Evolutionary conservation across 176 grass and related monocot species (phyloP), one percentile per base, ranked within the genome.

Genomic region (Carex littledalei): DNA sequence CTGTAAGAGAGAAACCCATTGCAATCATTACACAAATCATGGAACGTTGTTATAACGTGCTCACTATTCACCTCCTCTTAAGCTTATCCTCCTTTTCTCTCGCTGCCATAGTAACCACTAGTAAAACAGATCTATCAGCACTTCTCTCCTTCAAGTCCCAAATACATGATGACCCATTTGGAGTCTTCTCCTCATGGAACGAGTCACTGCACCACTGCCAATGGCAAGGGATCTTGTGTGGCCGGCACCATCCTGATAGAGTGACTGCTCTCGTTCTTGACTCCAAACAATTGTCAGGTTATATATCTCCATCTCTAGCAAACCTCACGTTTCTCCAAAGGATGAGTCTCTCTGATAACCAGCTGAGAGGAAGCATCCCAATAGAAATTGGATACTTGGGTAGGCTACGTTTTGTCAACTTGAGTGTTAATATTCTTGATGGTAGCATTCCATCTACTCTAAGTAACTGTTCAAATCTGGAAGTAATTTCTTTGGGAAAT

Each of bases 241-340:
- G 91, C 22, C 24, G 69, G 0, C 70, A 24, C 17, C 88, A 86
- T 22, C 63, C 88, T 0, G 79, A 86, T 3, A 86, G 84, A 67
- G 91, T 92, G 16, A 31, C 63, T 3, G 41, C 34, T 15, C 5
- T 92, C 3, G 2, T 59, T 13, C 11, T 90, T 0, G 50, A 62
- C 10, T 86, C 91, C 18, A 74, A 74, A 14, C n/a, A 47, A 2
- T 75, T 75, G 10, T 52, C 71, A 75, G 71, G 71, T 75, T 26
- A 53, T 26, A 24, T 75, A 53, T 75, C 71, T 53, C 71, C 45
- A n/a, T n/a, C 8, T 4, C 6, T 75, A 3, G 20, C 72, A 60
- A 92, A 90, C 32, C 88, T 90, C 83, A 86, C 91, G 55, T 92
- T 88, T 32, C 91, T 90, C 12, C 24, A 61, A 43, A 65, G 37